phyloP scores from a whole-genome alignment of 805 yeast genomes.

The Lachancea dasiensis region DNA sequence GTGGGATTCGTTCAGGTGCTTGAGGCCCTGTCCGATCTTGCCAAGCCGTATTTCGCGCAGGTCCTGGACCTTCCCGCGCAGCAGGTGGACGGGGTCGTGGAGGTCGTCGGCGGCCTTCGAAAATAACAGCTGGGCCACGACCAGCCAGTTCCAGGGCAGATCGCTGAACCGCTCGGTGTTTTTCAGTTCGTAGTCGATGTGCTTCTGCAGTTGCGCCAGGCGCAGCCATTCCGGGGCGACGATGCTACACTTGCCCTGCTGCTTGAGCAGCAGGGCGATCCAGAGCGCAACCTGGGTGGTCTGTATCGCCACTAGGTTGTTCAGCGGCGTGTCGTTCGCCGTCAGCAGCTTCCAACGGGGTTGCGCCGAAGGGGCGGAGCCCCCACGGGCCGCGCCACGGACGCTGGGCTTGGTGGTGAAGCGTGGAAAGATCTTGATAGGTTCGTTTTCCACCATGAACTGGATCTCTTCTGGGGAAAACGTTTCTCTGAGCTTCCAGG shows the following conservation, averaged over 20 bases:
- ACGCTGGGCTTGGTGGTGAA: slow-evolving; percentile 28
- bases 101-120: slow-evolving; percentile 72
- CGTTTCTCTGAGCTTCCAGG: slow-evolving; percentile 45
- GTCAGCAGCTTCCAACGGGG: slow-evolving; percentile 30
- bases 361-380: slow-evolving; percentile 2
- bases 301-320: slow-evolving; percentile 49
- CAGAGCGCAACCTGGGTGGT: slow-evolving; percentile 73
- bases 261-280: slow-evolving; percentile 78
- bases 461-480: slow-evolving; percentile 74
- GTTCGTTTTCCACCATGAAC: slow-evolving; percentile 79
- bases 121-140: slow-evolving; percentile 63
- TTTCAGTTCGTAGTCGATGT: slow-evolving; percentile 61
- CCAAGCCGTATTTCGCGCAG: slow-evolving; percentile 75
- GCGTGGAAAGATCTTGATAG: slow-evolving; percentile 70
- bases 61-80: slow-evolving; percentile 72
- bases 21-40: slow-evolving; percentile 75
- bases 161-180: slow-evolving; percentile 54
- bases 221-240: slow-evolving; percentile 84
- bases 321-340: slow-evolving; percentile 32
- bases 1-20: slow-evolving; percentile 73
- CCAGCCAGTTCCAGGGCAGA: slow-evolving; percentile 88
- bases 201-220: slow-evolving; percentile 44
- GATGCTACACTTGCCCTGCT: slow-evolving; percentile 80
- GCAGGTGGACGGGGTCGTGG: slow-evolving; percentile 60
- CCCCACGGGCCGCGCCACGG: slow-evolving; percentile 8